A percentile compares a stretch with the other conserved stretches of the same genome.
Evolutionary conservation across 305 asterid species (phyloP).

Genomic region (Vinca major): DNA sequence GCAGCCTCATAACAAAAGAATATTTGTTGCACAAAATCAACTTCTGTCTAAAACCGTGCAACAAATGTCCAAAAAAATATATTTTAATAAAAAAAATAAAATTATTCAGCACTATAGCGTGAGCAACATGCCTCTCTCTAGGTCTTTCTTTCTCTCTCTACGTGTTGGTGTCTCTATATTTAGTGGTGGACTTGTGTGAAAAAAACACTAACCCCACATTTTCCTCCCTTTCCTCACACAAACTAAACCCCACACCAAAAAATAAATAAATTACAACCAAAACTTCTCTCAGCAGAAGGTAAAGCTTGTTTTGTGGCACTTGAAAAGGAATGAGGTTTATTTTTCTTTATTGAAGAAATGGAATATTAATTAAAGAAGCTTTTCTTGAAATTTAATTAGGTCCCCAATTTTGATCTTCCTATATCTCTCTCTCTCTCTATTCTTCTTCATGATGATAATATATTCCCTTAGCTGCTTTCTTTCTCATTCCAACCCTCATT

Average conservation of each 20-base stretch:
- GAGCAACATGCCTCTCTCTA: no score
- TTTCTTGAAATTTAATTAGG: conserved; percentile 18
- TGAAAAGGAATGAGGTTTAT: not conserved
- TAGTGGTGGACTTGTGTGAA: conserved; percentile 31
- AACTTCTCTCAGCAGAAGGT: conserved; percentile 5
- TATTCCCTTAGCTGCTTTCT: conserved; percentile 10
- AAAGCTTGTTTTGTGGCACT: conserved; percentile 32
- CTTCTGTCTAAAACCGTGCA: no score
- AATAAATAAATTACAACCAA: not conserved
- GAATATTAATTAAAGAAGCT: conserved; percentile 17
- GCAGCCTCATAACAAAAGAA: no score
- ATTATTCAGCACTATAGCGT: no score
- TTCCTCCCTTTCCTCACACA: conserved; percentile 16
- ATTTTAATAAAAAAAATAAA: no score
- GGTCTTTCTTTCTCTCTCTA: not conserved
- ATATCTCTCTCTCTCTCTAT: conserved; percentile 27
- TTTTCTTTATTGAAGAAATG: not conserved
- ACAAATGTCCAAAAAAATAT: no score
- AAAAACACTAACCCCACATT: conserved; percentile 26
- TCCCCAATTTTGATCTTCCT: conserved; percentile 43
- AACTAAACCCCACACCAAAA: conserved; percentile 11
- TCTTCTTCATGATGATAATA: conserved; percentile 9
- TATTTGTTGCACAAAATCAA: no score
- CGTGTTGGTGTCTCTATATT: conserved; percentile 32
- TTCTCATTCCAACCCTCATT: conserved; percentile 3